Conservation (phyloP, 257 asterid genomes). For the Nemophila menziesii region DNA sequence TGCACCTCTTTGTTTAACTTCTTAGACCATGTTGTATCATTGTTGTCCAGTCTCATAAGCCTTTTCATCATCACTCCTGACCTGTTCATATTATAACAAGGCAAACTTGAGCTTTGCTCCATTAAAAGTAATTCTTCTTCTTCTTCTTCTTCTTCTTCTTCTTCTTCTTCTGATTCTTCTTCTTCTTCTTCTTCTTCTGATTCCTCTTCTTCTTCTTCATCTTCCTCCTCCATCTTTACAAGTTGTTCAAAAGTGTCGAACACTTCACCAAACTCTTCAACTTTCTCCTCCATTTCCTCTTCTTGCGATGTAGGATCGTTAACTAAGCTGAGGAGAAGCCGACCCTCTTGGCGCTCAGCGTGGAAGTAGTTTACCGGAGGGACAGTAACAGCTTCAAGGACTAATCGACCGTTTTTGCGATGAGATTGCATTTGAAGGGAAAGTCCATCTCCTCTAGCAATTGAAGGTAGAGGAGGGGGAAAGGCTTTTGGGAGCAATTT, state of each 20-base stretch:
- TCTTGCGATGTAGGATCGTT: conserved; percentile 15
- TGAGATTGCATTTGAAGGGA: conserved; percentile 45
- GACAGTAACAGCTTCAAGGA: conserved; percentile 52
- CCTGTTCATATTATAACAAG: conserved; percentile 27
- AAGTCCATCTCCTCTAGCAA: conserved; percentile 34
- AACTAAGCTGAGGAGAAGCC: conserved; percentile 43
- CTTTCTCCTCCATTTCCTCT: conserved; percentile 13
- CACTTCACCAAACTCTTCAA: conserved; percentile 14
- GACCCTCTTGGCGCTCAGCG: conserved; percentile 48
- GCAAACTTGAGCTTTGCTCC: conserved; percentile 18
- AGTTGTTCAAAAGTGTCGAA: conserved; percentile 21
- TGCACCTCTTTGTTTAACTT: conserved; percentile 20
- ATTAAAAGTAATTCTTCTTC: conserved; percentile 8
- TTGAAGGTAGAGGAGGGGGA: conserved; percentile 70
- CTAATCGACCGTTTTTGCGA: conserved; percentile 53
- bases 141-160: conserved; percentile 10
- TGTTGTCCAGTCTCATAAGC: conserved; percentile 21
- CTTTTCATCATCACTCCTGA: conserved; percentile 35
- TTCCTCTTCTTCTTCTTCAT: conserved; percentile 8
- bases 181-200: too few relatives aligned
- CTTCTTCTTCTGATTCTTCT: too few relatives aligned
- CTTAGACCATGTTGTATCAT: conserved; percentile 34
- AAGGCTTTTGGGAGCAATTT: conserved; percentile 29
- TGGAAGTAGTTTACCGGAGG: conserved; percentile 40
- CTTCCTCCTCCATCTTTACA: conserved; percentile 8